These are phyloP conservation scores for Oxyria digyna DNA, from an alignment of 148 eudicot species.

Conservation along the genomic window DNA sequence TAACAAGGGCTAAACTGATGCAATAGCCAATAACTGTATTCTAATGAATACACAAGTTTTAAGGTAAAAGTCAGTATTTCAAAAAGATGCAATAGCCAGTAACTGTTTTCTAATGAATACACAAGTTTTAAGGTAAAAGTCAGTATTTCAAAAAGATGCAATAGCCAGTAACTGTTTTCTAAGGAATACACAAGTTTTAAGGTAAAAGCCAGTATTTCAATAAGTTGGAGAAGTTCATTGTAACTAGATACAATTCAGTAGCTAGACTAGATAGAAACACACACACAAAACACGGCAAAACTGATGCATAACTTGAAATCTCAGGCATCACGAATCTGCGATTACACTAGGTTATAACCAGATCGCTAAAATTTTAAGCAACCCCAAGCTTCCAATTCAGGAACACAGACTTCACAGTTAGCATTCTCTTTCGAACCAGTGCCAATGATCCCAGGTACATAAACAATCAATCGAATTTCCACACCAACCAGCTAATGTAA, in stretches of 20 bases:
- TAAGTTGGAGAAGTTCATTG: not conserved
- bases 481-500: no score
- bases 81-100: no score
- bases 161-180: no score
- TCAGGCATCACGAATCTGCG: not conserved
- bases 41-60: no score
- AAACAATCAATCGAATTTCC: no score
- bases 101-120: no score
- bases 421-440: not conserved
- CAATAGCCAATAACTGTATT: not conserved
- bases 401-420: not conserved
- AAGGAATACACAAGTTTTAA: not conserved
- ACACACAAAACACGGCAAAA: not conserved
- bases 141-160: no score
- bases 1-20: not conserved
- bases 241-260: not conserved
- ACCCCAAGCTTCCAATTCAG: not conserved
- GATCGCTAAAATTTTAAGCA: not conserved
- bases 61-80: no score
- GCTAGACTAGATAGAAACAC: not conserved
- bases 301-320: not conserved
- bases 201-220: not conserved
- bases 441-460: not conserved
- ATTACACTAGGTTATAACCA: not conserved
- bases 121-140: no score